Base-by-base conservation (phyloP, 2,329 filamentous ascomycete genomes). In the Ophiostoma sp. region DNA sequence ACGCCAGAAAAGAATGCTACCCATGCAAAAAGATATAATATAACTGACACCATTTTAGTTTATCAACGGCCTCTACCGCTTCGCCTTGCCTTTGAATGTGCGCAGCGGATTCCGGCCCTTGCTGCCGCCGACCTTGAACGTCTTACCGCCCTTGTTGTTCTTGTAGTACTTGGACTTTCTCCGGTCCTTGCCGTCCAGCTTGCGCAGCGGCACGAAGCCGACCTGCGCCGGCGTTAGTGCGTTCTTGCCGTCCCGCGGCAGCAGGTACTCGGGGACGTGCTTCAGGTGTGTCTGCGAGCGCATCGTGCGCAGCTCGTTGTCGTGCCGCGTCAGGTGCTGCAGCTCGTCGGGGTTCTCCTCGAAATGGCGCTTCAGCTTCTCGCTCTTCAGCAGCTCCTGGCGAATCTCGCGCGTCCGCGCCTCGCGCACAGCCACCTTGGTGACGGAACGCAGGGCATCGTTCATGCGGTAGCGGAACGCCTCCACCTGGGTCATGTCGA, bases 311-410 rank as follows among this genome's bases (percentile, higher is more conserved):
- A 96, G 82, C 77, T 97, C 94, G 49, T 89, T 89, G 76, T 99
- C 95, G 76, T 99, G 95, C 40, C 94, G 87, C 72, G 98, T 82
- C 76, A 97, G 92, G 49, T 87, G 86, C 18, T 70, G 66, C 72
- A 98, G 80, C 76, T 98, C 94, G 44, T 89, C 87, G 0, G 95
- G 95, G 77, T 99, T 97, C 78, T 99, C 95, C 76, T 98, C 95
- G 75, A 98, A 99, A 81, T 98, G 92, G 76, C 93, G 85, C 79
- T 95, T 93, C 67, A 99, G 81, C 79, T 97, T 97, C 76, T 98
- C 94, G 72, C 90, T 94, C 80, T 96, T 96, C 74, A 97, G 83
- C 12, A 99, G 83, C 77, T 98, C 95, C 76, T 94, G 88, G 67
- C 92, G 86, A 68, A 99, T 84, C 79, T 99, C 94, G 70, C 91